phyloP scores from a whole-genome alignment of 2,329 filamentous ascomycete species.

The Sphaerulina musiva region DNA sequence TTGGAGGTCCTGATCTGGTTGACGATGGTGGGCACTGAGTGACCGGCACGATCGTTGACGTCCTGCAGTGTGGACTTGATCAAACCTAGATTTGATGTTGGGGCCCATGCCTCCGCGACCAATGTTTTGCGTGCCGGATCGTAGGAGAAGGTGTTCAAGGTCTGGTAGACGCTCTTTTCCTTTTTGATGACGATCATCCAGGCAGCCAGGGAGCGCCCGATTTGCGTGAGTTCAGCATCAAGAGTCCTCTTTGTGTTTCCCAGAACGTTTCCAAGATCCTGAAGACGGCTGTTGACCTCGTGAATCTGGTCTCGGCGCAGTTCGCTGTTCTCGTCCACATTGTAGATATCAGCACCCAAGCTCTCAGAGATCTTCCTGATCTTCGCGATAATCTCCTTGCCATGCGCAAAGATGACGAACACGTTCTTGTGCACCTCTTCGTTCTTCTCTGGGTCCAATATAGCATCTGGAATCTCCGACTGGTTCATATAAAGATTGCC shows the following conservation, averaged over 20 bases:
- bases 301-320: constrained; percentile 91
- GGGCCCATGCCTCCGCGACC: constrained; percentile 96
- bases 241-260: constrained; percentile 92
- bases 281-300: constrained; percentile 88
- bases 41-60: constrained; percentile 88
- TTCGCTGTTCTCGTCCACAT: constrained; percentile 95
- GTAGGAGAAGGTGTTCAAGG: constrained; percentile 92
- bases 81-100: constrained; percentile 77
- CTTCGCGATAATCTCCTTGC: constrained; percentile 96
- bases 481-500: constrained; percentile 99
- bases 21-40: constrained; percentile 97
- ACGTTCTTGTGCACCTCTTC: constrained; percentile 94
- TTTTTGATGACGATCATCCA: constrained; percentile 99
- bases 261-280: constrained; percentile 85
- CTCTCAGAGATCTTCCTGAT: constrained; percentile 99
- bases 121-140: constrained; percentile 91
- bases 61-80: constrained; percentile 94
- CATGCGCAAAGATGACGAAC: constrained; percentile 98
- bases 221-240: constrained; percentile 86
- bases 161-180: constrained; percentile 95
- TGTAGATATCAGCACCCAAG: constrained; percentile 90
- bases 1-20: constrained; percentile 97
- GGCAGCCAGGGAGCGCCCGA: constrained; percentile 82
- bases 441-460: constrained; percentile 87
- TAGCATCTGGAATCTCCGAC: constrained; percentile 89